Evolutionary conservation across 495 filamentous ascomycete species (phyloP).

Genomic region (Xylaria curta): DNA sequence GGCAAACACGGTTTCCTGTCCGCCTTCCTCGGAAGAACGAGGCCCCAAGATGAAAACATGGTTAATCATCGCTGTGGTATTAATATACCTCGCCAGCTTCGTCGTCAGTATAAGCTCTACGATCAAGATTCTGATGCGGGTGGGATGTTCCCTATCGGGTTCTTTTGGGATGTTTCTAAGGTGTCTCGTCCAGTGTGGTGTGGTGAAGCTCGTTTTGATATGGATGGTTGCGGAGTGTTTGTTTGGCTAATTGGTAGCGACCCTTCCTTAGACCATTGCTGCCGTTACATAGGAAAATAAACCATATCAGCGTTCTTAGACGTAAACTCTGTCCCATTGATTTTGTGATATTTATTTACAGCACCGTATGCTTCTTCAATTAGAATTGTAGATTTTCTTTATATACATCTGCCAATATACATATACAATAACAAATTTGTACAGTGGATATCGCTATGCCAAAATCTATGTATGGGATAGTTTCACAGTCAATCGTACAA

Average conservation of each 20-base stretch:
- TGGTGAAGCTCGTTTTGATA: background rate
- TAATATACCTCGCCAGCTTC: background rate
- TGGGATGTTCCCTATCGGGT: background rate
- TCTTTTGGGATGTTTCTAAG: background rate
- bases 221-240: no score
- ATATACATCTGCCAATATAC: slow-evolving; percentile 10
- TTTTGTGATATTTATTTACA: background rate
- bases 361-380: background rate
- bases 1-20: no score
- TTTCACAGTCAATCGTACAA: background rate
- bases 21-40: background rate
- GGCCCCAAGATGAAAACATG: background rate
- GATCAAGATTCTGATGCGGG: background rate
- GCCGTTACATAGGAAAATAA: no score
- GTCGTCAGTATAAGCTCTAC: background rate
- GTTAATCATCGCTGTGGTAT: background rate
- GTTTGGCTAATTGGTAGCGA: no score
- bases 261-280: no score
- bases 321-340: background rate
- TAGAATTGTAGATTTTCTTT: background rate
- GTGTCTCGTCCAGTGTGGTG: background rate
- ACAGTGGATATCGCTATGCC: slow-evolving; percentile 21
- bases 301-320: background rate
- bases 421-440: background rate
- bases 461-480: slow-evolving; percentile 9